Evolutionary conservation across 768 basidiomycete species (phyloP).

Genomic region (Termitomyces titanicus): DNA sequence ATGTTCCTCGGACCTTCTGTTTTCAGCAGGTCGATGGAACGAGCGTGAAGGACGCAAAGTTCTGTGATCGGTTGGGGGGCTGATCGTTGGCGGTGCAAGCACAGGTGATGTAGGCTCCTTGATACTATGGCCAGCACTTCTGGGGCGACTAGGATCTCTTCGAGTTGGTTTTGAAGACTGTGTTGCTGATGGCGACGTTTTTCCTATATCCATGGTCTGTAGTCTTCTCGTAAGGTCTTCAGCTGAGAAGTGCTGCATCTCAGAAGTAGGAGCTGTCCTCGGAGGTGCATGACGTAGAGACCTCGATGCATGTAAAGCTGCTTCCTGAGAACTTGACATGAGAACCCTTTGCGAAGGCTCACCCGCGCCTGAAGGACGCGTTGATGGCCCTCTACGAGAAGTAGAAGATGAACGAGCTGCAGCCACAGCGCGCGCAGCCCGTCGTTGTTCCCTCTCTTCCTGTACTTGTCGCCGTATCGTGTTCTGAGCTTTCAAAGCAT

Average conservation of each 20-base stretch:
- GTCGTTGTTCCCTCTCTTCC: slow-evolving; percentile 61
- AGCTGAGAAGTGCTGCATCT: slow-evolving; percentile 39
- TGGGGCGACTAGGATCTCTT: slow-evolving; percentile 10
- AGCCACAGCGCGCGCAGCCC: slow-evolving; percentile 39
- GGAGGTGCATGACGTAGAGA: slow-evolving; percentile 36
- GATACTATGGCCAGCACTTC: slow-evolving; percentile 15
- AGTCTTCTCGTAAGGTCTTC: slow-evolving; percentile 62
- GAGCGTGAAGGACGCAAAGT: slow-evolving; percentile 52
- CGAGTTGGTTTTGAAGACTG: slow-evolving; percentile 8
- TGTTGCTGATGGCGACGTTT: slow-evolving; percentile 14
- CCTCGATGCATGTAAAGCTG: slow-evolving; percentile 31
- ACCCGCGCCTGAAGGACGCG: slow-evolving; percentile 35
- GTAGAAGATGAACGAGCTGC: slow-evolving; percentile 11
- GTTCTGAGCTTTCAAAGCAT: slow-evolving; percentile 77
- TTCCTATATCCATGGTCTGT: slow-evolving; percentile 41
- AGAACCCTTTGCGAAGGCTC: slow-evolving; percentile 8
- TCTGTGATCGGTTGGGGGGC: slow-evolving; percentile 9
- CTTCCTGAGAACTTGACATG: slow-evolving; percentile 33
- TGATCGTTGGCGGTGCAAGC: slow-evolving; percentile 5
- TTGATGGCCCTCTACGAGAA: slow-evolving; percentile 26
- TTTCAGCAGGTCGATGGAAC: slow-evolving; percentile 50
- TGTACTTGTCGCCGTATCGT: slow-evolving; percentile 71
- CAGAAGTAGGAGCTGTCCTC: slow-evolving; percentile 38
- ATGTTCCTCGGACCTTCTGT: slow-evolving; percentile 28
- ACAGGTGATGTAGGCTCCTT: slow-evolving; percentile 8